phyloP scores from a whole-genome alignment of 73 alveolate genomes.

The Tetrahymena thermophila region DNA sequence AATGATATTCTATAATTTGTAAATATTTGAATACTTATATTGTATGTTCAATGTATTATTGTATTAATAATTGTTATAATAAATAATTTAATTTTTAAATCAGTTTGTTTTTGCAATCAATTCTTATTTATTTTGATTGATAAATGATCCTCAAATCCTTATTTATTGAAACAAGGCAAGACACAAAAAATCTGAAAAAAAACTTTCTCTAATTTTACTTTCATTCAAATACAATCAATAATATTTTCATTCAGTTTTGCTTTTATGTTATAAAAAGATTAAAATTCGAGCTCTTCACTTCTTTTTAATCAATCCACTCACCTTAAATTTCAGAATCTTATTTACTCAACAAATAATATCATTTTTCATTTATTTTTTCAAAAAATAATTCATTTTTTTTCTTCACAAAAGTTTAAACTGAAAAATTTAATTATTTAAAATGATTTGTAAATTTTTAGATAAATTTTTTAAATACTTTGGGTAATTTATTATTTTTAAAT shows the following conservation, averaged over 20 bases:
- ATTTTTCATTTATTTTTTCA: too few relatives aligned
- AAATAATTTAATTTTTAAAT: background rate
- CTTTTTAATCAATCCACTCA: background rate
- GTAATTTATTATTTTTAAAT: too few relatives aligned
- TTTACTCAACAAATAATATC: background rate
- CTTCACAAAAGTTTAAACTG: too few relatives aligned
- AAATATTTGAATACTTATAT: background rate
- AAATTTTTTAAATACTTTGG: too few relatives aligned
- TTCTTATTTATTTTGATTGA: background rate
- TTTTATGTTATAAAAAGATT: background rate
- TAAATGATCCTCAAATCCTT: background rate
- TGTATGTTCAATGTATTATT: background rate
- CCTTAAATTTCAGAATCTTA: background rate
- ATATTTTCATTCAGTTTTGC: background rate
- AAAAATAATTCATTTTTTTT: too few relatives aligned
- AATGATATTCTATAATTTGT: background rate
- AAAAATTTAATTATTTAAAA: too few relatives aligned
- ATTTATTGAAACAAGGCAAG: background rate
- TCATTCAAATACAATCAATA: background rate
- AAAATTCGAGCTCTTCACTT: constrained; percentile 2
- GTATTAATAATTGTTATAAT: background rate
- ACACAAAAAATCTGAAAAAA: background rate
- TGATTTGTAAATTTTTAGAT: too few relatives aligned
- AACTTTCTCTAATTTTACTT: background rate
- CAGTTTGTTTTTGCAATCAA: background rate